These are phyloP conservation scores for Fusarium sp. DNA, from an alignment of 2,329 filamentous ascomycete species.

Conservation along the genomic window DNA sequence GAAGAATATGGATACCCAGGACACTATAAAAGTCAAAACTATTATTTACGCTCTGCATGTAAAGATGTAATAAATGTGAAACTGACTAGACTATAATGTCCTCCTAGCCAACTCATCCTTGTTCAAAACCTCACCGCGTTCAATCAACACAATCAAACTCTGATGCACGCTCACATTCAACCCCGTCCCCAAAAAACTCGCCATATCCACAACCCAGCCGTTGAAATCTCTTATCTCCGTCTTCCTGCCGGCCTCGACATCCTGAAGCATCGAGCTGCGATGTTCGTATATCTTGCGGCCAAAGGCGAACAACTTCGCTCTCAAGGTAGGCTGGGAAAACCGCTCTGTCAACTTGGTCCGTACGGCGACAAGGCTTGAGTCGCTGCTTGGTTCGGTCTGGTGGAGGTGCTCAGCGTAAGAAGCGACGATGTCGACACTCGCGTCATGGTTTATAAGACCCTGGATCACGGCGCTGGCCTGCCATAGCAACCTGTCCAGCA, in stretches of 20 bases:
- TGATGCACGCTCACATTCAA: constrained; percentile 2
- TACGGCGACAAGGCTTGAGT: neutral
- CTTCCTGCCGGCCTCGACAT: neutral
- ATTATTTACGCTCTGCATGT: neutral
- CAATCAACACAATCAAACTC: neutral
- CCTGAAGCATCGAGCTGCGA: constrained; percentile 18
- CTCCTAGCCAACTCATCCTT: neutral
- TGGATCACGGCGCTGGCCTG: constrained; percentile 12
- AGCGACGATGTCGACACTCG: neutral
- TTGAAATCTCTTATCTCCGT: constrained; percentile 12
- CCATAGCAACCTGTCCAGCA: neutral
- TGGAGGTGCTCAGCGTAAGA: constrained; percentile 4
- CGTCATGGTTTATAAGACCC: constrained; percentile 4
- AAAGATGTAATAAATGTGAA: neutral
- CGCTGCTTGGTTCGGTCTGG: neutral
- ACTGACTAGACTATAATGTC: neutral
- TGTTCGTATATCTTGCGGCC: constrained; percentile 20
- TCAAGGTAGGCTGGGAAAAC: constrained; percentile 10
- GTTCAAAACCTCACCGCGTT: neutral
- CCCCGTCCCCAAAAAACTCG: constrained; percentile 1
- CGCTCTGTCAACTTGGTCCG: neutral
- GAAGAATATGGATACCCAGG: no score
- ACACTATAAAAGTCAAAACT: neutral
- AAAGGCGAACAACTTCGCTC: constrained; percentile 3
- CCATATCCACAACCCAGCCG: constrained; percentile 16